Base-by-base conservation (phyloP, 495 filamentous ascomycete species). In the Daldinia childiae region DNA sequence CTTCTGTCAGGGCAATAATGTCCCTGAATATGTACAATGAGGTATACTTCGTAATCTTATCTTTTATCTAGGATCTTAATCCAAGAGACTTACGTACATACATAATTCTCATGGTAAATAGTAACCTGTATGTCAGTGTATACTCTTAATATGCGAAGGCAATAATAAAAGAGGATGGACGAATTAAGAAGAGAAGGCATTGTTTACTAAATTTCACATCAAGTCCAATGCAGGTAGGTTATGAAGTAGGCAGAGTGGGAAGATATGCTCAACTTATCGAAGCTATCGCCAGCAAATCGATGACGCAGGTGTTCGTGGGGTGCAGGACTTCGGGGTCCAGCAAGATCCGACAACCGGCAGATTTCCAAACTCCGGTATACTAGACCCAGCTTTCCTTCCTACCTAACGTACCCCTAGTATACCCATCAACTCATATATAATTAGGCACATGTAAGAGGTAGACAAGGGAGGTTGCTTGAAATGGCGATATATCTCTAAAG, bases 231-330 rank as follows among this genome's bases (percentile, higher is more conserved):
- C n/a, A n/a, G n/a, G n/a, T n/a, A n/a, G n/a, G n/a, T n/a, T n/a
- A n/a, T n/a, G n/a, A n/a, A n/a, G n/a, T 39, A 39, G 21, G 4
- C n/a, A 63, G 9, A 32, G 41, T 45, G 29, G 21, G 26, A 51
- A 36, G 54, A 64, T 51, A 54, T 12, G 51, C 19, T 8, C n/a
- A 41, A 19, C 17, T 66, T 58, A 41, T 38, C 59, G 64, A 39
- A 24, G 24, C 61, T 38, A 48, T 58, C 24, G 55, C 70, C 64
- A 65, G 26, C 61, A 48, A 62, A 66, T 69, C 57, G 50, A 73
- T 73, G 70, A 73, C 65, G 70, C 65, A 69, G 58, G 4, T 30
- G 4, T 30, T 58, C 50, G 41, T 66, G 63, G 62, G 63, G 63
- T 57, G 29, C 19, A 58, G 55, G 55, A 38, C 24, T 58, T 58